Evolutionary conservation across 768 basidiomycete genomes (phyloP).

Genomic region (Hortiboletus campestris): DNA sequence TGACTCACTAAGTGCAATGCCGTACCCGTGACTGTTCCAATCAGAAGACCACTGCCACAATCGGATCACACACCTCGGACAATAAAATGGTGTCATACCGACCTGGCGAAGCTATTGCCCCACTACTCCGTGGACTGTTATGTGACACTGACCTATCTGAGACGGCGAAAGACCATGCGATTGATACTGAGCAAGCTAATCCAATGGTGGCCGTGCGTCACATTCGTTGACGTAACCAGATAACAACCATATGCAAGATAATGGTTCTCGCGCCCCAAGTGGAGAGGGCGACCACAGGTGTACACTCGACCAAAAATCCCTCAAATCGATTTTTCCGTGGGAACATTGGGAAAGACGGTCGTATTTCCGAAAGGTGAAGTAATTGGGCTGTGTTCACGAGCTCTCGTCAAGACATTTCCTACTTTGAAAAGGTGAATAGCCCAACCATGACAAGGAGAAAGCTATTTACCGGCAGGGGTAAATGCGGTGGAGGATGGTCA

Average conservation of each 20-base stretch:
- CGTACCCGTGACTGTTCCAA: slow-evolving; percentile 6
- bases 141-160: neutral
- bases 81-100: neutral
- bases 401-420: neutral
- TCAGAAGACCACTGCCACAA: slow-evolving; percentile 3
- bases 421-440: neutral
- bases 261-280: neutral
- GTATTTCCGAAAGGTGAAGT: neutral
- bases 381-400: slow-evolving; percentile 7
- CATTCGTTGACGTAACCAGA: neutral
- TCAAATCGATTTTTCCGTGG: neutral
- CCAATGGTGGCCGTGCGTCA: too few relatives aligned
- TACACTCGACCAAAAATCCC: neutral
- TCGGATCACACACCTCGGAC: neutral
- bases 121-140: neutral
- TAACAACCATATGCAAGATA: neutral
- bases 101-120: neutral
- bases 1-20: slow-evolving; percentile 13
- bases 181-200: neutral
- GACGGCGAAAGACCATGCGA: neutral
- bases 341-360: neutral
- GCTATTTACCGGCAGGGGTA: neutral
- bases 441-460: neutral
- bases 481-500: neutral
- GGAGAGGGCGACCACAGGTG: neutral